Conservation (phyloP, 2,329 filamentous ascomycete genomes). For the Hypomyces perniciosus region DNA sequence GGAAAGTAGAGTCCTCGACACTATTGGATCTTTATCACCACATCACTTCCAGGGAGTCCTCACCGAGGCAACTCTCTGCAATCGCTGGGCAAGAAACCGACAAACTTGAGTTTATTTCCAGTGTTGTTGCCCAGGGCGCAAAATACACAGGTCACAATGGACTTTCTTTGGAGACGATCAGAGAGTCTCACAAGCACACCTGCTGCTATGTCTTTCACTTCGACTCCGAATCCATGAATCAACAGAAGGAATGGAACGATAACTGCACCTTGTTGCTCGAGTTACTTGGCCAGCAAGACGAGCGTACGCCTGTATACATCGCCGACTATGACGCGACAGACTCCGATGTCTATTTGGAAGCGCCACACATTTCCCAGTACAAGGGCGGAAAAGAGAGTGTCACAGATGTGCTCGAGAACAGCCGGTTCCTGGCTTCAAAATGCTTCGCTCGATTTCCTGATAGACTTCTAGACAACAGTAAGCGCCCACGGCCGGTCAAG, state of each 20-base stretch:
- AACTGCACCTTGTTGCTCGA: constrained; percentile 2
- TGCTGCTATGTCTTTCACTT: constrained; percentile 6
- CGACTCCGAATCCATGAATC: not conserved
- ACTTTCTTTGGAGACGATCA: not conserved
- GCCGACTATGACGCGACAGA: constrained; percentile 14
- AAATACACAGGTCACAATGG: constrained; percentile 17
- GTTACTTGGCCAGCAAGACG: not conserved
- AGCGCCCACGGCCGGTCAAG: constrained; percentile 8
- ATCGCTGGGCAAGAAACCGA: constrained; percentile 9
- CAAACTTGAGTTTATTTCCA: constrained; percentile 13
- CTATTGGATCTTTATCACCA: not conserved
- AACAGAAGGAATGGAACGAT: constrained; percentile 1
- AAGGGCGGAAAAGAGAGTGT: not conserved
- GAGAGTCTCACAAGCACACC: not conserved
- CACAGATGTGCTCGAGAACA: not conserved
- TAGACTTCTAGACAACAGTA: not conserved
- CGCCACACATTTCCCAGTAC: constrained; percentile 1
- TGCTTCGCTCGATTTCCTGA: constrained; percentile 6
- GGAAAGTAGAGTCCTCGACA: not conserved
- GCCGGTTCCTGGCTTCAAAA: not conserved
- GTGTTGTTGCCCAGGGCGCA: too few relatives aligned
- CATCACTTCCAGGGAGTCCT: not conserved
- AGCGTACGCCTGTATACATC: constrained; percentile 11
- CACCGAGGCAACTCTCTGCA: not conserved
- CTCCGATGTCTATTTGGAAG: not conserved